Evolutionary conservation across 257 asterid species (phyloP).

Genomic region (Buddleja alternifolia): DNA sequence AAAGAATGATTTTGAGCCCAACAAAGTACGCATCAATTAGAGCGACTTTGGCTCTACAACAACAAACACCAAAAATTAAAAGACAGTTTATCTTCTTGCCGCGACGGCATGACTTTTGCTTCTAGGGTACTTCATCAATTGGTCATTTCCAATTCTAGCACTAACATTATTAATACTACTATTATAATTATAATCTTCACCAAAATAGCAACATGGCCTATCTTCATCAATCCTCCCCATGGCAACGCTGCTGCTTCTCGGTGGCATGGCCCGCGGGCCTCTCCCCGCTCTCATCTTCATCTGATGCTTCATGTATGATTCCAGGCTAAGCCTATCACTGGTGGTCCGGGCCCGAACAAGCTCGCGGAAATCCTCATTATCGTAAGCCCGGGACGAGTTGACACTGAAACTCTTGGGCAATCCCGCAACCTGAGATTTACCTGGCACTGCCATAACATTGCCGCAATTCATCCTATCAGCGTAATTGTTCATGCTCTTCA

Average conservation of each 20-base stretch:
- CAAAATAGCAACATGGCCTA: conserved; percentile 45
- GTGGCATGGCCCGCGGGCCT: conserved; percentile 45
- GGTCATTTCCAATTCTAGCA: conserved; percentile 30
- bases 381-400: conserved; percentile 39
- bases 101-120: conserved; percentile 67
- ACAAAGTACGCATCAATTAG: too few species aligned
- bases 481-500: conserved; percentile 43
- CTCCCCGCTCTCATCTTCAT: conserved; percentile 18
- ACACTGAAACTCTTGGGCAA: conserved; percentile 62
- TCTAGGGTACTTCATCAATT: conserved; percentile 51
- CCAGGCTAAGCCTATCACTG: conserved; percentile 32
- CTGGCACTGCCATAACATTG: conserved; percentile 28
- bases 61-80: background rate
- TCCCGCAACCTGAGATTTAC: conserved; percentile 27
- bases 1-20: too few species aligned
- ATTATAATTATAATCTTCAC: too few species aligned
- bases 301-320: conserved; percentile 33
- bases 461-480: conserved; percentile 37
- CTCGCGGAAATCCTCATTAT: conserved; percentile 56
- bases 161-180: conserved; percentile 1
- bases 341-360: conserved; percentile 55
- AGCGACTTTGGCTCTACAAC: background rate
- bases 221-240: conserved; percentile 95
- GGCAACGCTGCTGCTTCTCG: conserved; percentile 70
- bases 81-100: conserved; percentile 32